These are phyloP conservation scores for Lactarius trivialis DNA, from an alignment of 768 basidiomycete genomes.

Conservation along the genomic window DNA sequence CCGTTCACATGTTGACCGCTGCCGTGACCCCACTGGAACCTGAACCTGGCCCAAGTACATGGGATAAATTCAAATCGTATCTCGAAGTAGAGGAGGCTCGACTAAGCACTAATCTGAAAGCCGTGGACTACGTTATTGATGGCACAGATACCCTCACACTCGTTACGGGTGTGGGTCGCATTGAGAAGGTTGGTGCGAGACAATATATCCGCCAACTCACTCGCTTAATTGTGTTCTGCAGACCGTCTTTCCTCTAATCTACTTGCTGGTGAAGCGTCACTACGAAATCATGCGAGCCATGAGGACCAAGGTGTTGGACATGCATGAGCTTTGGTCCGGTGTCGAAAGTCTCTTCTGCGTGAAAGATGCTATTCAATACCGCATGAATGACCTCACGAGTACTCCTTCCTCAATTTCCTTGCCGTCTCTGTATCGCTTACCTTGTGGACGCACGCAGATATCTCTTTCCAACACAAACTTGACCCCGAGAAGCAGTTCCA, in stretches of 20 bases:
- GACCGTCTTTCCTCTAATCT: constrained; percentile 19
- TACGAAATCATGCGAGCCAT: constrained; percentile 22
- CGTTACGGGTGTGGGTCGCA: constrained; percentile 26
- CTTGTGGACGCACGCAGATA: constrained; percentile 6
- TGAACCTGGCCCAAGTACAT: background rate
- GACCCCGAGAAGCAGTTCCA: constrained; percentile 24
- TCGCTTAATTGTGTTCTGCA: background rate
- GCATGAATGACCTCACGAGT: constrained; percentile 10
- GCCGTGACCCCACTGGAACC: background rate
- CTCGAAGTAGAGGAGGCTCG: constrained; percentile 26
- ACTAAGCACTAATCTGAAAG: constrained; percentile 24
- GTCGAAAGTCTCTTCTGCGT: background rate
- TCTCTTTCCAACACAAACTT: constrained; percentile 23
- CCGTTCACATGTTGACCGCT: constrained; percentile 2
- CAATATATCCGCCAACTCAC: background rate
- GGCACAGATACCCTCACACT: constrained; percentile 28
- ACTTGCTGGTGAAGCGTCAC: constrained; percentile 22
- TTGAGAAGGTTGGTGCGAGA: constrained; percentile 27
- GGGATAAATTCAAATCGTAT: constrained; percentile 23
- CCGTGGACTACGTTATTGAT: constrained; percentile 28
- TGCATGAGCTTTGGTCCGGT: background rate
- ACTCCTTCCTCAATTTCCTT: background rate
- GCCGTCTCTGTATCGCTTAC: background rate
- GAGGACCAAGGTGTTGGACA: background rate
- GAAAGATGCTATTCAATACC: background rate